Evolutionary conservation across 1,284 basidiomycete genomes (phyloP), one percentile per base, ranked within the genome.

Genomic region (Meira nashicola): DNA sequence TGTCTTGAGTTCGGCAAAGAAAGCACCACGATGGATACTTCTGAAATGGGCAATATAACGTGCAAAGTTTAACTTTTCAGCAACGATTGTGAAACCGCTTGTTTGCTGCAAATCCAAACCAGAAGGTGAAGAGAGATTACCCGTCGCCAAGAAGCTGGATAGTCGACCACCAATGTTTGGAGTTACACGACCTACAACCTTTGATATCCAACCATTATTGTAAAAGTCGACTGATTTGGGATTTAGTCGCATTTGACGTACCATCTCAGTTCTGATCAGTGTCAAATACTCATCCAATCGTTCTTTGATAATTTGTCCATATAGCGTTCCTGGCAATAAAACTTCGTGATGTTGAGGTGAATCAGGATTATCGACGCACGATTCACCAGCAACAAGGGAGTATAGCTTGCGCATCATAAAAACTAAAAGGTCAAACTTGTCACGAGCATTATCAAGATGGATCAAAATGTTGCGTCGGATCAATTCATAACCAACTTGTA

Each of bases 311-410:
- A 98, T 96, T 88, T 95, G 95, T 54, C 87, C 89, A 78, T 96
- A 97, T 28, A 99, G 80, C 68, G 84, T 87, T 38, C 95, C 95
- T 1, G 95, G 94, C 41, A 98, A 86, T 14, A 99, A 85, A 48
- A 96, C 92, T 78, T 99, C 95, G 79, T 99, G 95, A 77, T 97
- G 91, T 79, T 98, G 94, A 57, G 93, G 92, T 15, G 94, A 98
- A 83, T 99, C 95, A 12, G 95, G 93, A 76, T 98, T 98, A 82
- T 99, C 95, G 57, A 89, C 84, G 73, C 89, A 90, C 71, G 90
- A 94, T 54, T 89, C 86, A 57, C 89, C 88, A 15, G 91, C 94
- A 12, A 98, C 92, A 50, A 93, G 82, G 6, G 91, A 85, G 76
- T 93, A 98, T 21, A 99, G 83, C 81, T 98, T 99, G 69, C 92